Evolutionary conservation across 2,329 filamentous ascomycete species (phyloP).

Genomic region (Leptosphaerulina australis): DNA sequence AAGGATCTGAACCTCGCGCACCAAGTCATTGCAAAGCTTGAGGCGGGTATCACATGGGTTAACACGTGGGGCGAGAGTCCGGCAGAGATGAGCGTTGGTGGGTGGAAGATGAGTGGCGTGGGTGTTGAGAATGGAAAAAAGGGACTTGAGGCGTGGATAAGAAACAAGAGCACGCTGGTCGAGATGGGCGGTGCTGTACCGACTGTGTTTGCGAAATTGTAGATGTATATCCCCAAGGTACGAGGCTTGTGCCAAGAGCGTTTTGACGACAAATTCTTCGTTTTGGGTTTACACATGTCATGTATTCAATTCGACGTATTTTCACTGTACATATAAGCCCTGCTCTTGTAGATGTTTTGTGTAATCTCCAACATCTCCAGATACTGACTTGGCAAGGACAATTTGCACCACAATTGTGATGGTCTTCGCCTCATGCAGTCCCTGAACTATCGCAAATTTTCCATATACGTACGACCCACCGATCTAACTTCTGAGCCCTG

Average conservation of each 20-base stretch:
- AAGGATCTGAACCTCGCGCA: conserved; percentile 76
- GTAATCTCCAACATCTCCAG: too few relatives aligned
- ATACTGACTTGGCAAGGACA: too few relatives aligned
- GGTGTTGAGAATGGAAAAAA: conserved; percentile 84
- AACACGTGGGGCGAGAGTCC: conserved; percentile 94
- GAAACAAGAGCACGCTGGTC: conserved; percentile 86
- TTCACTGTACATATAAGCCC: too few relatives aligned
- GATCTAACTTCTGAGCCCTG: too few relatives aligned
- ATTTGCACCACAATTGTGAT: too few relatives aligned
- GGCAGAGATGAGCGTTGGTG: conserved; percentile 89
- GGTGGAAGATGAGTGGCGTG: conserved; percentile 89
- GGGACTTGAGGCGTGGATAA: conserved; percentile 80
- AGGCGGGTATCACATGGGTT: conserved; percentile 89
- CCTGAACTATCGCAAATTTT: too few relatives aligned
- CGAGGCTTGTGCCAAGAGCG: neutral
- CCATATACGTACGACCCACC: too few relatives aligned
- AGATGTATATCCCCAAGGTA: neutral
- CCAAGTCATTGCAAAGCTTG: conserved; percentile 69
- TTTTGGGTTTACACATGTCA: too few relatives aligned
- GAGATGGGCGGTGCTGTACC: conserved; percentile 75
- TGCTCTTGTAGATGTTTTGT: too few relatives aligned
- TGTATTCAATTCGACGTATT: too few relatives aligned
- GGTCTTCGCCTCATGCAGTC: too few relatives aligned
- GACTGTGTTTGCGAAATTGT: conserved; percentile 66
- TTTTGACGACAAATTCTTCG: too few relatives aligned